Evolutionary conservation across 768 basidiomycete species (phyloP).

Genomic region (Collybia sordida): DNA sequence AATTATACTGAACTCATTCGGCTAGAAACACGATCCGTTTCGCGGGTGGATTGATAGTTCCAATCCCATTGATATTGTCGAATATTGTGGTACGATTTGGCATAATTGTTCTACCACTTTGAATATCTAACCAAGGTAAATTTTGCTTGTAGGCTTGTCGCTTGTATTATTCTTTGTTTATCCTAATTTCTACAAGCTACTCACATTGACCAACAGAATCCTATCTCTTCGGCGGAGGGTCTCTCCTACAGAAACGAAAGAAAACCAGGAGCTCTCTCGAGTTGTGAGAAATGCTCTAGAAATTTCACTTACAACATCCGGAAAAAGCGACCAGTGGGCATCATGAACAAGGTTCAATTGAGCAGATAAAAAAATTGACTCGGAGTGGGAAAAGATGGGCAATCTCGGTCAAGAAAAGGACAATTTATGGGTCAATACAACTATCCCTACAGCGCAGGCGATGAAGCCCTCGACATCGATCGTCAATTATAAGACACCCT

Average conservation of each 20-base stretch:
- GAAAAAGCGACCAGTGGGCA: background rate
- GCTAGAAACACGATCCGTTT: background rate
- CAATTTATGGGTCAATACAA: too few species aligned
- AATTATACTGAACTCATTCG: background rate
- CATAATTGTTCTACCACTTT: background rate
- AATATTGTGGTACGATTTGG: slow-evolving; percentile 18
- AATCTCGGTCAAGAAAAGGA: too few species aligned
- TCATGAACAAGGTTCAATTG: too few species aligned
- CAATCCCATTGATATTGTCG: slow-evolving; percentile 17
- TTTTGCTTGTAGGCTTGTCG: slow-evolving; percentile 19
- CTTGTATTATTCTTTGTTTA: slow-evolving; percentile 11
- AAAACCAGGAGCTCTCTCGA: slow-evolving; percentile 13
- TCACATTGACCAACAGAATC: slow-evolving; percentile 9
- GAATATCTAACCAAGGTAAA: background rate
- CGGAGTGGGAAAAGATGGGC: too few species aligned
- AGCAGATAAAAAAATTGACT: too few species aligned
- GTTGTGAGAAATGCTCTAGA: slow-evolving; percentile 16
- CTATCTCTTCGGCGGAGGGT: slow-evolving; percentile 16
- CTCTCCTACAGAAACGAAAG: slow-evolving; percentile 14
- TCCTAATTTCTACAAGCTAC: background rate
- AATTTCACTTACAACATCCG: slow-evolving; percentile 1
- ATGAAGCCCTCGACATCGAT: too few species aligned
- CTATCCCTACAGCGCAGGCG: too few species aligned
- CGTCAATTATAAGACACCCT: too few species aligned
- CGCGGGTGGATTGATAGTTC: slow-evolving; percentile 15